A percentile compares a stretch with the other conserved stretches of the same genome.
phyloP scores from a whole-genome alignment of 768 basidiomycete species.

The Omphalotus guepiniiformis region DNA sequence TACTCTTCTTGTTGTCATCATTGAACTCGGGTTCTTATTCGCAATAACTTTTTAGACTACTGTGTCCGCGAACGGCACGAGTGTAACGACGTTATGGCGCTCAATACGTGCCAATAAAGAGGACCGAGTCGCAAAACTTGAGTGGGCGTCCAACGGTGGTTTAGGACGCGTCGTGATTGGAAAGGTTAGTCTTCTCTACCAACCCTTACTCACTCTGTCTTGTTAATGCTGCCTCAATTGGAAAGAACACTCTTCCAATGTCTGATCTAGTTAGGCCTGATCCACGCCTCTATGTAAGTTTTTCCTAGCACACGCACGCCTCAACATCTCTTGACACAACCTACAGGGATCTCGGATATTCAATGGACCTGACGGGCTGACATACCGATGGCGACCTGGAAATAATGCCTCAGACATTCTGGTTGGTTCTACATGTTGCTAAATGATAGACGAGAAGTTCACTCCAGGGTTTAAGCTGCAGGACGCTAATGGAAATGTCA shows the following conservation, averaged over 20 bases:
- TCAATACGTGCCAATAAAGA: conserved; percentile 82
- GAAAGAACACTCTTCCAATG: conserved; percentile 75
- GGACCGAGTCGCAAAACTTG: conserved; percentile 83
- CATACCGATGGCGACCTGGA: conserved; percentile 79
- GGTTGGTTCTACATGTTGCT: conserved; percentile 38
- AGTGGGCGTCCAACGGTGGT: conserved; percentile 80
- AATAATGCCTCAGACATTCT: conserved; percentile 52
- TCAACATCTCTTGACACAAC: conserved; percentile 15
- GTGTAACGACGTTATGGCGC: conserved; percentile 74
- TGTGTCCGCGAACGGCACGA: conserved; percentile 57
- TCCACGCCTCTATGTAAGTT: conserved; percentile 51
- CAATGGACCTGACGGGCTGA: conserved; percentile 77
- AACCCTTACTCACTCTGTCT: no score
- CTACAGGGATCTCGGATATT: conserved; percentile 62
- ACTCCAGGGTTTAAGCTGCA: conserved; percentile 47
- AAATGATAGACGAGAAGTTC: background rate
- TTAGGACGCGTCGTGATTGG: conserved; percentile 84
- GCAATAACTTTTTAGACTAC: conserved; percentile 52
- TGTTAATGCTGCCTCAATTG: conserved; percentile 22
- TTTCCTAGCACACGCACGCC: conserved; percentile 7
- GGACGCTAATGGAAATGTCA: conserved; percentile 62
- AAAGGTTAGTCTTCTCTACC: conserved; percentile 51
- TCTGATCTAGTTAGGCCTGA: conserved; percentile 75
- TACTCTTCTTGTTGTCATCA: conserved; percentile 14
- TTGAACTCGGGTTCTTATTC: conserved; percentile 20